These are phyloP conservation scores for Echites panduratus DNA, from an alignment of 257 asterid species.

Conservation along the genomic window DNA sequence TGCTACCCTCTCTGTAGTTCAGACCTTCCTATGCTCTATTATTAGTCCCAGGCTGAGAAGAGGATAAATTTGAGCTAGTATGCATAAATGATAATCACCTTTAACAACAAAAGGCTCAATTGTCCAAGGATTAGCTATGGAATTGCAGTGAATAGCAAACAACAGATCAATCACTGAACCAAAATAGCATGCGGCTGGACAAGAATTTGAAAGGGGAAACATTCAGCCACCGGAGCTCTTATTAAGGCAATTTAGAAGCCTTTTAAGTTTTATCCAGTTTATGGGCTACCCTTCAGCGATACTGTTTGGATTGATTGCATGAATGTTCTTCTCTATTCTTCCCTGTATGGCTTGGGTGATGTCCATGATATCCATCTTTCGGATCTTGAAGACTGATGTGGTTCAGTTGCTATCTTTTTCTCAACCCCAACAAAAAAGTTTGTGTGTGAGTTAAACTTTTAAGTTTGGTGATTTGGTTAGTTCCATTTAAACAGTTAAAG, in stretches of 20 bases:
- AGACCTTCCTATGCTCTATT: background rate
- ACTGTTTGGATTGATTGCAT: background rate
- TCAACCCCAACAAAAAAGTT: background rate
- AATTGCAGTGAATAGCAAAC: background rate
- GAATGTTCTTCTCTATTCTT: background rate
- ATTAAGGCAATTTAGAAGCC: background rate
- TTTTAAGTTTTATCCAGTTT: background rate
- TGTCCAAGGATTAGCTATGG: background rate
- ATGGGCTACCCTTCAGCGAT: background rate
- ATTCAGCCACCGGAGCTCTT: background rate
- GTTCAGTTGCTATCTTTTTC: background rate
- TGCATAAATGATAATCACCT: background rate
- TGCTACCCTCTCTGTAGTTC: background rate
- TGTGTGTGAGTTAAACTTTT: background rate
- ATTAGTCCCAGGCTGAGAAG: background rate
- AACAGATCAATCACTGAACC: background rate
- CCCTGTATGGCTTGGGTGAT: too few species aligned
- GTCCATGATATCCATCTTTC: background rate
- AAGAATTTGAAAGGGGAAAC: background rate
- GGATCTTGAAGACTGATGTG: background rate
- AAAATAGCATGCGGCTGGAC: background rate
- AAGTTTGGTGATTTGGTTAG: background rate
- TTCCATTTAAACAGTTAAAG: background rate
- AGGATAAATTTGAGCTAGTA: background rate
- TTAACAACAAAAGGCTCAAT: background rate